A percentile compares a stretch with the other conserved stretches of the same genome.
phyloP scores from a whole-genome alignment of 1,284 basidiomycete species.

The Puccinia hordei region DNA sequence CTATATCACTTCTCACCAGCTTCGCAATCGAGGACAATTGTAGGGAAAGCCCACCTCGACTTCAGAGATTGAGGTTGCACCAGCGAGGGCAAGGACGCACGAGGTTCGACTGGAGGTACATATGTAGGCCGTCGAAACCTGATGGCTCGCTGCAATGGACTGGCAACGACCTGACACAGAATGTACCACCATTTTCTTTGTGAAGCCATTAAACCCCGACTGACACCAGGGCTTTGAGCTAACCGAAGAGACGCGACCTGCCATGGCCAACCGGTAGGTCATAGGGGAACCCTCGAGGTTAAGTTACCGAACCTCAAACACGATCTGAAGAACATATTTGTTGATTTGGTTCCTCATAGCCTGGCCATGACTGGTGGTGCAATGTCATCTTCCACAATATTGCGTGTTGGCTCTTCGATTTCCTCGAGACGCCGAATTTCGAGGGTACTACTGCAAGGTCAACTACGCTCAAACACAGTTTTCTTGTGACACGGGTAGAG shows the following conservation, averaged over 20 bases:
- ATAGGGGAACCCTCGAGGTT: conserved; percentile 15
- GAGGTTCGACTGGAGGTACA: neutral
- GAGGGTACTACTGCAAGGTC: neutral
- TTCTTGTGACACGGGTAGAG: too few species aligned
- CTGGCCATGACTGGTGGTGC: neutral
- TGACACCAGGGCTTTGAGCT: too few species aligned
- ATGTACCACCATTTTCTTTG: neutral
- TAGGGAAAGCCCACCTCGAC: neutral
- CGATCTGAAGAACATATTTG: neutral
- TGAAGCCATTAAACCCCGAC: neutral
- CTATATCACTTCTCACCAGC: neutral
- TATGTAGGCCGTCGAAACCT: neutral
- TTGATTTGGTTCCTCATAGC: too few species aligned
- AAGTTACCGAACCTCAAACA: neutral
- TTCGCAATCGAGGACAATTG: conserved; percentile 1
- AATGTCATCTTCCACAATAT: neutral
- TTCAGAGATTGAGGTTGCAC: too few species aligned
- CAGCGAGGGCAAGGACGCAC: neutral
- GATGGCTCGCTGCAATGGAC: neutral
- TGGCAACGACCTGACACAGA: too few species aligned
- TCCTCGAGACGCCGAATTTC: conserved; percentile 7
- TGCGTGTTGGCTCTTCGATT: neutral
- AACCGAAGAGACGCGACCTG: neutral
- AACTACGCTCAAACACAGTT: neutral
- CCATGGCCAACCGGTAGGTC: neutral